A percentile compares a stretch with the other conserved stretches of the same genome.
Evolutionary conservation across 2,329 filamentous ascomycete genomes (phyloP).

Genomic region (Elsinoe perseae): DNA sequence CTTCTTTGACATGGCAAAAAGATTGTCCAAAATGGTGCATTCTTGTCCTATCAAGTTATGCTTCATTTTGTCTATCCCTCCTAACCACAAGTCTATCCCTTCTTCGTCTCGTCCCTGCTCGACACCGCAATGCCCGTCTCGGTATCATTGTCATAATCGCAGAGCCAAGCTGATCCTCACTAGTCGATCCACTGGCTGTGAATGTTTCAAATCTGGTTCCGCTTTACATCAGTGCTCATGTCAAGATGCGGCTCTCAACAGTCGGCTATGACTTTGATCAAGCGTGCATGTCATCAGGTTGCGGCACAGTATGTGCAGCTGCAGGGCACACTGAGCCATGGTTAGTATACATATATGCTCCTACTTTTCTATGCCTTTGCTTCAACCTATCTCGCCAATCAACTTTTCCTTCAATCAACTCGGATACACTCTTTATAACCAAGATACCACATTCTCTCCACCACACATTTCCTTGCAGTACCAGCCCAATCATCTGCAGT

Average conservation of each 20-base stretch:
- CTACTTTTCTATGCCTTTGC: background rate
- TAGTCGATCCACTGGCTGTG: slow-evolving; percentile 6
- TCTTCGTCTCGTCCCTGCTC: slow-evolving; percentile 1
- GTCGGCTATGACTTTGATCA: background rate
- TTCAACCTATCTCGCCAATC: background rate
- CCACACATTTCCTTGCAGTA: background rate
- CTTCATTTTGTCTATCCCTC: background rate
- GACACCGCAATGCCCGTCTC: slow-evolving; percentile 4
- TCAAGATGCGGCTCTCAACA: slow-evolving; percentile 7
- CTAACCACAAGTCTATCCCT: background rate
- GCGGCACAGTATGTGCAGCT: slow-evolving; percentile 8
- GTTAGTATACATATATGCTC: slow-evolving; percentile 10
- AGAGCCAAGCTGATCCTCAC: background rate
- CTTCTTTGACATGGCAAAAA: slow-evolving; percentile 4
- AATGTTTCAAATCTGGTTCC: background rate
- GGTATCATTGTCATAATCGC: slow-evolving; percentile 3
- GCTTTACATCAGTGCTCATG: slow-evolving; percentile 8
- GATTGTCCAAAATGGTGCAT: background rate
- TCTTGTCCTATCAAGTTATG: slow-evolving; percentile 3
- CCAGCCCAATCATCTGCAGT: background rate
- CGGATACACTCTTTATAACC: background rate
- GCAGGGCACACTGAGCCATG: background rate
- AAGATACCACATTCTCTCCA: background rate
- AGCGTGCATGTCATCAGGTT: background rate
- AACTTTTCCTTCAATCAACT: background rate